Percentiles rank a stretch among this genome's conserved stretches.
Evolutionary conservation across 768 basidiomycete genomes (phyloP).

Genomic region (Mycena vitilis): DNA sequence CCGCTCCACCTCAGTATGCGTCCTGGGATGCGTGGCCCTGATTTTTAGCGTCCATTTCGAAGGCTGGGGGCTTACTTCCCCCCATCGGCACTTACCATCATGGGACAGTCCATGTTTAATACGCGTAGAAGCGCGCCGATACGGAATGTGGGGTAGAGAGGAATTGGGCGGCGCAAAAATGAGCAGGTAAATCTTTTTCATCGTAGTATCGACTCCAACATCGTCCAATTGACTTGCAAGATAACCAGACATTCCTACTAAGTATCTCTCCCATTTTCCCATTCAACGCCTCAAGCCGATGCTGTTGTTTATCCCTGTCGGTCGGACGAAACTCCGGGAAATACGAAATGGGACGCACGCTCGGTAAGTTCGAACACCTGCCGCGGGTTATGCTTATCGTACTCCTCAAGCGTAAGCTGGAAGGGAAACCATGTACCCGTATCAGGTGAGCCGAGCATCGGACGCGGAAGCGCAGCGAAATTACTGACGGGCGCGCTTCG

Average conservation of each 20-base stretch:
- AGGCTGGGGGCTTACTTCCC: too few species aligned
- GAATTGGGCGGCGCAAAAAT: too few species aligned
- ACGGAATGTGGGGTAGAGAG: too few species aligned
- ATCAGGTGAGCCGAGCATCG: neutral
- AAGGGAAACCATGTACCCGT: neutral
- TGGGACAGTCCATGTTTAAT: too few species aligned
- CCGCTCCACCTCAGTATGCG: neutral
- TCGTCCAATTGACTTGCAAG: too few species aligned
- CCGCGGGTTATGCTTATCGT: neutral
- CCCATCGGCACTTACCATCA: too few species aligned
- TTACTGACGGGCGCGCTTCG: conserved; percentile 14
- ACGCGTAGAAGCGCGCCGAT: too few species aligned
- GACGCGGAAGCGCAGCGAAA: too few species aligned
- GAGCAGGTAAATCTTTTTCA: too few species aligned
- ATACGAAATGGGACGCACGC: neutral
- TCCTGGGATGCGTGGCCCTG: conserved; percentile 1
- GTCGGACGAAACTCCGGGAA: neutral
- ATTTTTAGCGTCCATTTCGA: too few species aligned
- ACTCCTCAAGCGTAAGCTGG: conserved; percentile 15
- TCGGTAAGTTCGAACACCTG: conserved; percentile 9
- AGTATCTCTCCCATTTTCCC: neutral
- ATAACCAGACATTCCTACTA: too few species aligned
- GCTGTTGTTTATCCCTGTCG: neutral
- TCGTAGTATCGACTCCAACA: too few species aligned
- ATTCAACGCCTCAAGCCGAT: neutral